Evolutionary conservation across 2,329 filamentous ascomycete genomes (phyloP).

Genomic region (Colletotrichum sublineola): DNA sequence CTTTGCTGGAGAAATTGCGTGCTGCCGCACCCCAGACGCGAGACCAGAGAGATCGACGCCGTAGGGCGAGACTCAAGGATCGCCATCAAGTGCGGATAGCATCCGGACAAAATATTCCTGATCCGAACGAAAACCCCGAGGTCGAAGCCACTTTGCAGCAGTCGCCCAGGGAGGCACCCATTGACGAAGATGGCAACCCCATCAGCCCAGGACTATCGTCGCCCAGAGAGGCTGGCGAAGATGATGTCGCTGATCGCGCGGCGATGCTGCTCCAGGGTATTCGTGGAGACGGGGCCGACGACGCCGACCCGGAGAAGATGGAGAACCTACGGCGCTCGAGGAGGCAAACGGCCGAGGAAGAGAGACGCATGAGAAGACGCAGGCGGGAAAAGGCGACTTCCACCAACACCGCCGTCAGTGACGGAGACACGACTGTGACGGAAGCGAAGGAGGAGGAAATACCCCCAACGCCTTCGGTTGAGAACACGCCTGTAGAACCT

Average conservation of each 20-base stretch:
- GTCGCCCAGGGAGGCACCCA: conserved; percentile 52
- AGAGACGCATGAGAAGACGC: conserved; percentile 76
- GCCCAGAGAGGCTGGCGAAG: conserved; percentile 62
- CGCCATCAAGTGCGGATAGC: conserved; percentile 90
- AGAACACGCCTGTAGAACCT: conserved; percentile 42
- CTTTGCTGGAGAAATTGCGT: conserved; percentile 91
- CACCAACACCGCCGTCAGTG: conserved; percentile 48
- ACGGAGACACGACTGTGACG: conserved; percentile 39
- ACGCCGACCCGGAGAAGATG: conserved; percentile 64
- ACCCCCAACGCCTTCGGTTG: conserved; percentile 41
- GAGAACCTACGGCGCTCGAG: conserved; percentile 71
- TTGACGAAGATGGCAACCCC: conserved; percentile 63
- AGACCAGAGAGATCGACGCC: conserved; percentile 89
- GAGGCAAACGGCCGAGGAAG: conserved; percentile 83
- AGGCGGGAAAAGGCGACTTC: conserved; percentile 71
- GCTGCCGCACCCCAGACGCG: conserved; percentile 91
- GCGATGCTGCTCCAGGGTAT: conserved; percentile 88
- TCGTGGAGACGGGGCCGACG: conserved; percentile 72
- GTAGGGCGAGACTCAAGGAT: conserved; percentile 90
- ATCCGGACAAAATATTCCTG: conserved; percentile 89
- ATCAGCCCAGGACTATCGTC: conserved; percentile 65
- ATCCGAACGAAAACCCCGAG: conserved; percentile 73
- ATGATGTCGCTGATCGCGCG: conserved; percentile 88
- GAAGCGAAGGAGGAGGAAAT: conserved; percentile 41
- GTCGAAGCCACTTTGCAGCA: conserved; percentile 58